Evolutionary conservation across 2,329 filamentous ascomycete species (phyloP).

Genomic region (Xylaria sp.): DNA sequence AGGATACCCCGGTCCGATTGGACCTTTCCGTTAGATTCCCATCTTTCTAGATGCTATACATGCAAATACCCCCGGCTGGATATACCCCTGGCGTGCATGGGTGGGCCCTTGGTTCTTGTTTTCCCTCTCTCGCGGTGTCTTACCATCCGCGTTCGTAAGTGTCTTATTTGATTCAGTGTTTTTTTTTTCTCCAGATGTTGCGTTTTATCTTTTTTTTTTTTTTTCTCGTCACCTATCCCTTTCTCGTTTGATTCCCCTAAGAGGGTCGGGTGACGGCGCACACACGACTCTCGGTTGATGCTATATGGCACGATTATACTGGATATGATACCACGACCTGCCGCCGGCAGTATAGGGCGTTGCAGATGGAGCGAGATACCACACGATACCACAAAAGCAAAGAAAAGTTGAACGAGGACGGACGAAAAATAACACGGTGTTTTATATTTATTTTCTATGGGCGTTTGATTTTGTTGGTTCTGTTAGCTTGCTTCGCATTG

Average conservation of each 20-base stretch:
- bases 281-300: conserved; percentile 46
- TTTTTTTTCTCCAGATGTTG: background rate
- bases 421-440: conserved; percentile 44
- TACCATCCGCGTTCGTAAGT: conserved; percentile 16
- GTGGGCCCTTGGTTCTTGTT: conserved; percentile 53
- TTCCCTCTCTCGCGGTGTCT: conserved; percentile 37
- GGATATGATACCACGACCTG: conserved; percentile 51
- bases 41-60: conserved; percentile 59
- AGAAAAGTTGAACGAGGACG: conserved; percentile 43
- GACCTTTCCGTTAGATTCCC: conserved; percentile 84
- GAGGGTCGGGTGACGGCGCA: conserved; percentile 40
- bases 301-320: conserved; percentile 48
- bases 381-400: conserved; percentile 49
- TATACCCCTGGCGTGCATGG: conserved; percentile 71
- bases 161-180: conserved; percentile 32
- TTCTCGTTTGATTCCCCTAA: conserved; percentile 40
- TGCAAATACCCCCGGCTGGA: conserved; percentile 69
- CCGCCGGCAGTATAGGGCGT: conserved; percentile 46
- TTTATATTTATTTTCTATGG: conserved; percentile 33
- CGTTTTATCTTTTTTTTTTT: conserved; percentile 6
- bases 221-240: conserved; percentile 18
- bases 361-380: conserved; percentile 48
- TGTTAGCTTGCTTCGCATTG: conserved; percentile 10
- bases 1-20: conserved; percentile 94
- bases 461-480: conserved; percentile 27